These are phyloP conservation scores for Phaffomyces thermotolerans DNA, from an alignment of 805 yeast genomes.

Conservation along the genomic window DNA sequence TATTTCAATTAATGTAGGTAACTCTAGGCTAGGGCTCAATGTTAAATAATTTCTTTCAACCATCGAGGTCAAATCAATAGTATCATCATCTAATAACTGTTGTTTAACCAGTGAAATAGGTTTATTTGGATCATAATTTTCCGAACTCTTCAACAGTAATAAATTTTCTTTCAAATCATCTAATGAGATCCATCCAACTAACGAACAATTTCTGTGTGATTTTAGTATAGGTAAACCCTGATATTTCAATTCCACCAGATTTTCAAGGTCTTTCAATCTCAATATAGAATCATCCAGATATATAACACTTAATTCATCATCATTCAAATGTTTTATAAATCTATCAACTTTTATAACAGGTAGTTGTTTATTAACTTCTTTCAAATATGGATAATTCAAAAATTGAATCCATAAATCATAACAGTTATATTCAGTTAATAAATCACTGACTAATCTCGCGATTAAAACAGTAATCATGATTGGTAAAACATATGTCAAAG, in stretches of 20 bases:
- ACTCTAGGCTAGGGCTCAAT: conserved; percentile 13
- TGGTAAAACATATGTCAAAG: conserved; percentile 74
- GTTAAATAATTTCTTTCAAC: conserved; percentile 16
- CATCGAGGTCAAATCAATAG: conserved; percentile 9
- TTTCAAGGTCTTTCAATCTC: conserved; percentile 24
- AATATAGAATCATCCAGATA: conserved; percentile 25
- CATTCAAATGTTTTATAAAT: conserved; percentile 28
- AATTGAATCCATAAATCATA: conserved; percentile 52
- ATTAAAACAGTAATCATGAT: conserved; percentile 78
- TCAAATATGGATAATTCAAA: conserved; percentile 35
- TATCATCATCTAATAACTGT: neutral
- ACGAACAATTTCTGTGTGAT: conserved; percentile 24
- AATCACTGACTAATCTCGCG: conserved; percentile 66
- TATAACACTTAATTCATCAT: conserved; percentile 22
- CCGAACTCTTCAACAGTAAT: neutral
- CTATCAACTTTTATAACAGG: conserved; percentile 30
- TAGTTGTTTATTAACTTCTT: conserved; percentile 32
- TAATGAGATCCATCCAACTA: conserved; percentile 38
- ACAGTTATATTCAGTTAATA: conserved; percentile 49
- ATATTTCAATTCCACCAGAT: conserved; percentile 13
- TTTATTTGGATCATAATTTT: conserved; percentile 1
- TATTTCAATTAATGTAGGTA: conserved; percentile 23
- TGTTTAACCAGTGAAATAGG: conserved; percentile 4
- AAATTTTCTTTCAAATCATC: conserved; percentile 30
- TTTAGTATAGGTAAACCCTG: conserved; percentile 41